phyloP scores from a whole-genome alignment of 2,329 filamentous ascomycete species.

The Emergomyces orientalis region DNA sequence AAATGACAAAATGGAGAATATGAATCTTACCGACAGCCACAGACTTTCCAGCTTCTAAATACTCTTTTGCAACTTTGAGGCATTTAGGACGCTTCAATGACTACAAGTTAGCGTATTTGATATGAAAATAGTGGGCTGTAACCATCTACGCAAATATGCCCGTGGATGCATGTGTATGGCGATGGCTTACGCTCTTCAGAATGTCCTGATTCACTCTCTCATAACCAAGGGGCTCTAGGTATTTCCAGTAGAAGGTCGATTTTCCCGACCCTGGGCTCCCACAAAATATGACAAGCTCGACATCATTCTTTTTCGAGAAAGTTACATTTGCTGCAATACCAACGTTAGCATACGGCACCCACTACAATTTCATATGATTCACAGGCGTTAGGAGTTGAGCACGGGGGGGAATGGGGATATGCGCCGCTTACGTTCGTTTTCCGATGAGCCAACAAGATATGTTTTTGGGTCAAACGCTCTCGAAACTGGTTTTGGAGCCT shows the following conservation, averaged over 20 bases:
- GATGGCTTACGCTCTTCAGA: conserved; percentile 55
- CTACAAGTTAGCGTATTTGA: conserved; percentile 1
- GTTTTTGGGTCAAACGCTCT: conserved; percentile 61
- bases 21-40: conserved; percentile 62
- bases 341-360: neutral
- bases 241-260: conserved; percentile 76
- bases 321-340: conserved; percentile 18
- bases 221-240: conserved; percentile 70
- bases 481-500: conserved; percentile 55
- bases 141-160: neutral
- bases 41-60: conserved; percentile 55
- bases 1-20: neutral
- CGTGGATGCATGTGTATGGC: neutral
- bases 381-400: neutral
- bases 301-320: conserved; percentile 52
- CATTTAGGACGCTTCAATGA: conserved; percentile 48
- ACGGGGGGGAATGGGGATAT: neutral
- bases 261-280: conserved; percentile 87
- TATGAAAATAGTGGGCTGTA: no score
- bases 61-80: conserved; percentile 60
- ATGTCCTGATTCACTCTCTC: conserved; percentile 82
- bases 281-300: conserved; percentile 76
- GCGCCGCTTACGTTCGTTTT: conserved; percentile 27
- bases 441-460: conserved; percentile 37
- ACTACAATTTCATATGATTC: neutral